These are phyloP conservation scores for Pseudozyma hubeiensis DNA, from an alignment of 1,284 basidiomycete species.

Conservation along the genomic window DNA sequence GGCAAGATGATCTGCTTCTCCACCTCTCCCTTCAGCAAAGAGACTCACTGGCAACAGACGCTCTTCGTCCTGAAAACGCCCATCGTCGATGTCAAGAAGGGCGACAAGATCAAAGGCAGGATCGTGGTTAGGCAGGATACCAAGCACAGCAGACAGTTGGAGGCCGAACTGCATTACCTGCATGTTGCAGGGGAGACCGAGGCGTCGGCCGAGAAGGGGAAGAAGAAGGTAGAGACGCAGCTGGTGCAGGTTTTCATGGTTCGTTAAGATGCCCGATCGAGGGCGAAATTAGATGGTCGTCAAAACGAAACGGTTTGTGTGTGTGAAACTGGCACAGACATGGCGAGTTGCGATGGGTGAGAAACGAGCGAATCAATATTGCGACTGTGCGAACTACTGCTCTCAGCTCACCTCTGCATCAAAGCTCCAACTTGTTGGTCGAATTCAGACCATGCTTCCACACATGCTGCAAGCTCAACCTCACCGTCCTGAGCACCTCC, in stretches of 20 bases:
- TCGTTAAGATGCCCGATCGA: slow-evolving; percentile 64
- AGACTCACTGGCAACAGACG: slow-evolving; percentile 99
- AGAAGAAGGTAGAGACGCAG: slow-evolving; percentile 31
- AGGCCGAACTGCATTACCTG: slow-evolving; percentile 88
- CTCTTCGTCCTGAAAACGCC: slow-evolving; percentile 86
- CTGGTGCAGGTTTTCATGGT: slow-evolving; percentile 83
- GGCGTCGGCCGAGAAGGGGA: background rate
- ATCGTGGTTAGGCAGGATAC: slow-evolving; percentile 85
- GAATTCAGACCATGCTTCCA: slow-evolving; percentile 17
- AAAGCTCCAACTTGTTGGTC: slow-evolving; percentile 34
- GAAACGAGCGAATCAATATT: no score
- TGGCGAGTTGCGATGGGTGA: no score
- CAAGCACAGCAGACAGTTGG: slow-evolving; percentile 86
- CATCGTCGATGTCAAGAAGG: slow-evolving; percentile 76
- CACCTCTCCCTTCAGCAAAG: slow-evolving; percentile 84
- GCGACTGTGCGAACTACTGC: no score
- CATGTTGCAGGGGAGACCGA: background rate
- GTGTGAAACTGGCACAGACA: no score
- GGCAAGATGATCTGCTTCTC: slow-evolving; percentile 83
- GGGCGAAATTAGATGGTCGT: no score
- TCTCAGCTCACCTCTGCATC: slow-evolving; percentile 57
- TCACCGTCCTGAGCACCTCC: slow-evolving; percentile 20
- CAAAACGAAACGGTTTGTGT: no score
- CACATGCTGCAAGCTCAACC: slow-evolving; percentile 16
- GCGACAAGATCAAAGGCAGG: slow-evolving; percentile 80